These are phyloP conservation scores for Hibiscus syriacus DNA, from an alignment of 345 rosid species.

Conservation along the genomic window DNA sequence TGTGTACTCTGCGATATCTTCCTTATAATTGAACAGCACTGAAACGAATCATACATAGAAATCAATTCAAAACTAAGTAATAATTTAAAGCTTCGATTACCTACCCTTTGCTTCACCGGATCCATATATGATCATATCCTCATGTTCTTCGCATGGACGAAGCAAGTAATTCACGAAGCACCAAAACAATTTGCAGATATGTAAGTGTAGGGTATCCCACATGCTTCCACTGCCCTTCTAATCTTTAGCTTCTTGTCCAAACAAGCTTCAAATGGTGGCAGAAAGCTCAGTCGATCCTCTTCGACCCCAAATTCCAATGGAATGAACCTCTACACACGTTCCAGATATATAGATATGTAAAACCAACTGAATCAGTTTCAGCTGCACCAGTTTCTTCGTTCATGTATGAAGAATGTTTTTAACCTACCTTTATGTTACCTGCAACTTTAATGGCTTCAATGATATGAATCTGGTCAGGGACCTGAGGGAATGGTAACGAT, in stretches of 20 bases:
- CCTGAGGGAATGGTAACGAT: conserved; percentile 18
- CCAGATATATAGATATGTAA: neutral
- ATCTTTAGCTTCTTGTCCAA: conserved; percentile 29
- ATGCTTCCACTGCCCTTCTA: conserved; percentile 34
- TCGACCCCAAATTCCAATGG: conserved; percentile 42
- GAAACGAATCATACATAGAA: neutral
- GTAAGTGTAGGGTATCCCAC: conserved; percentile 35
- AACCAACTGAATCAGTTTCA: neutral
- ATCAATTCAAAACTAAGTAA: neutral
- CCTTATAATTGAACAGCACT: conserved; percentile 37
- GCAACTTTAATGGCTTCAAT: conserved; percentile 40
- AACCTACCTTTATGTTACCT: conserved; percentile 33
- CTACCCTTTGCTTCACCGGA: conserved; percentile 31
- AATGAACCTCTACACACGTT: conserved; percentile 25
- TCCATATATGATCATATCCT: conserved; percentile 23
- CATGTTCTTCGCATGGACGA: neutral
- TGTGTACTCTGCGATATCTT: conserved; percentile 28
- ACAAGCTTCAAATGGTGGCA: conserved; percentile 29
- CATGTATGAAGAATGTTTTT: too few relatives aligned
- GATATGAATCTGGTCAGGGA: conserved; percentile 31
- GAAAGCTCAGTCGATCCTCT: conserved; percentile 24
- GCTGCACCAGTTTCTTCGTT: too few relatives aligned
- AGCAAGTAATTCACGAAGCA: conserved; percentile 17
- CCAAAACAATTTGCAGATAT: conserved; percentile 28
- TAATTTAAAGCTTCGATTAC: neutral